Evolutionary conservation across 768 basidiomycete genomes (phyloP), one percentile per base, ranked within the genome.

Genomic region (Termitomyces titanicus): DNA sequence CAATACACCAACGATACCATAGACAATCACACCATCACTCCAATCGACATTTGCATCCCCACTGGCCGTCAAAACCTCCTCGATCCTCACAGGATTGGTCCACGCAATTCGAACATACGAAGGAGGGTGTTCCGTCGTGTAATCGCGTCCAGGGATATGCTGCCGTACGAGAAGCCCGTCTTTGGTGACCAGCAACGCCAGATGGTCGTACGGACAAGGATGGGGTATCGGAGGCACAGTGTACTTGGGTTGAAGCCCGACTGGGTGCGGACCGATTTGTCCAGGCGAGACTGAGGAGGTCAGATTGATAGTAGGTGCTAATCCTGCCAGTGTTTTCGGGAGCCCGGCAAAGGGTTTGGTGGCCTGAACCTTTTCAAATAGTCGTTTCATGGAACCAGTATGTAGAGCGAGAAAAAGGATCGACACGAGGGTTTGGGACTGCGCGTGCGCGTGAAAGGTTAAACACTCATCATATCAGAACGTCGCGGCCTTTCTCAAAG

Each of bases 1-100:
- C 57, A 94, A 64, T 17, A 89, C 73, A 15, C 91, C 91, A 42
- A 92, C 73, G 59, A 94, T 82, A 12, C 91, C 92, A 67, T 90
- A 86, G 11, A 91, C 77, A 42, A 89, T 68, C 38, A 81, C 79
- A 54, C 76, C 68, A 17, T 78, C 75, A 8, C 71, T 66, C 86
- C 89, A 89, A 64, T 83, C 76, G 18, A 70, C 60, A 13, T 65
- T 68, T 8, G 72, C 66, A 24, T 62, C 63, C n/a, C 66, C 72
- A 31, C 57, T 65, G 38, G 35, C 39, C 17, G 34, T 15, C 39
- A 68, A 66, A 27, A 85, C 55, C 63, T 85, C 82, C 63, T 84
- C 81, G 10, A 89, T 69, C 56, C 70, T 72, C 34, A 75, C 70
- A 20, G 69, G 60, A 67, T 84, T 88, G 0, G 80, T 82, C 88